Base-by-base conservation (phyloP, 306 rosid species). In the Quercus engelmannii region DNA sequence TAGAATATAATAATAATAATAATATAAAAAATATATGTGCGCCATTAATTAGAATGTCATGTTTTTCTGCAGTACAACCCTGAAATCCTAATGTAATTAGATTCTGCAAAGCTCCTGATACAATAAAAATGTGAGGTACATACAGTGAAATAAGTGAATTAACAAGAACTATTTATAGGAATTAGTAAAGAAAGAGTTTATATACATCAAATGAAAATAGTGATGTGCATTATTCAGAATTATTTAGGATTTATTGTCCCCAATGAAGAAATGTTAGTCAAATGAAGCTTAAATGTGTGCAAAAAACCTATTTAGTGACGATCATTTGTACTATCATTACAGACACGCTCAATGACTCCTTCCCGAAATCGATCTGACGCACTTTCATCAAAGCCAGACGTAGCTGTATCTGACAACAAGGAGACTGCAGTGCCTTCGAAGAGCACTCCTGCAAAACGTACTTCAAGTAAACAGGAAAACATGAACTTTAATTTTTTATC, bases 391-490 rank as follows among this genome's bases (percentile, higher is more conserved):
- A 91, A 85, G 85, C 85, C 81, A 51, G 93, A 90, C 5, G 30
- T 81, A 41, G 33, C 83, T 54, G 86, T 73, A 67, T 77, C 78
- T 49, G 88, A 74, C 75, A 77, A 80, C 74, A 83, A 82, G 71
- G 92, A 92, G 75, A 81, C 74, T 71, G 43, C 51, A 23, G 33
- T 74, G 33, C 76, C 84, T 65, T 80, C 90, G 49, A 88, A 76
- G 81, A 76, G 87, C 70, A 62, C 71, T 62, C 83, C 92, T 77
- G 78, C 77, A 69, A 91, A 85, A 77, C 68, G 75, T 38, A 59
- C 38, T 75, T 83, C 85, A 25, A 81, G 71, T 61, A 94, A 88
- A 81, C 92, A 86, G 80, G 97, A 86, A 85, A 91, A 78, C 74
- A 31, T 83, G 86, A 81, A 87, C 87, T 73, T 33, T 55, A 92